Percentiles rank a stretch among this genome's conserved stretches.
Conservation (phyloP, 176 grass and related monocot genomes). For the Carex scoparia region DNA sequence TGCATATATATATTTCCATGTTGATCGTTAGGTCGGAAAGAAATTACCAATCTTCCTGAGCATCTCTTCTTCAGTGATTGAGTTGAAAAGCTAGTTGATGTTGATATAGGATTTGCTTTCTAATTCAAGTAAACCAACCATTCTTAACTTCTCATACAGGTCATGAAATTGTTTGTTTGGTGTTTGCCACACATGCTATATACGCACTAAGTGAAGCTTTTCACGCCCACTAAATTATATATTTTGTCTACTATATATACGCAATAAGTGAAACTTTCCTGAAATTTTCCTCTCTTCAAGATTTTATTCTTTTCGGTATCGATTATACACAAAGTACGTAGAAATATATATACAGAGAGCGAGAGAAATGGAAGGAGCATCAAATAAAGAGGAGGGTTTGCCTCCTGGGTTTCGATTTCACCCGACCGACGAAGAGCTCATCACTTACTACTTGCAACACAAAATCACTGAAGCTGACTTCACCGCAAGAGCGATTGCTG, state of each 20-base stretch:
- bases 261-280: not conserved
- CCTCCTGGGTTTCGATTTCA: constrained; percentile 96
- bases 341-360: constrained; percentile 30
- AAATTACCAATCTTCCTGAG: not conserved
- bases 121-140: constrained; percentile 4
- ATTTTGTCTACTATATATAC: constrained; percentile 1
- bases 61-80: constrained; percentile 6
- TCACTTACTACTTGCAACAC: constrained; percentile 80
- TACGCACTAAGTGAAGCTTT: constrained; percentile 12
- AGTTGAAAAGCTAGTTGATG: not conserved
- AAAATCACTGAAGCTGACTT: constrained; percentile 69
- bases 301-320: not conserved
- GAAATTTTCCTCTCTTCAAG: not conserved
- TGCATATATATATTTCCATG: not conserved
- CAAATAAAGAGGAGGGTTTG: constrained; percentile 57
- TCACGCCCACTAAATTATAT: no score
- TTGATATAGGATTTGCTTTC: constrained; percentile 11
- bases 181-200: constrained; percentile 12
- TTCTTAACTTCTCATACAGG: not conserved
- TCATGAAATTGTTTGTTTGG: not conserved
- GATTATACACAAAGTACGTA: not conserved
- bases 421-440: constrained; percentile 94
- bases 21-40: not conserved
- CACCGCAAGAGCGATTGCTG: constrained; percentile 77
- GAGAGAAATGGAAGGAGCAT: constrained; percentile 27